Conservation (phyloP, 805 yeast species). For the Saccharomycopsis malanga region DNA sequence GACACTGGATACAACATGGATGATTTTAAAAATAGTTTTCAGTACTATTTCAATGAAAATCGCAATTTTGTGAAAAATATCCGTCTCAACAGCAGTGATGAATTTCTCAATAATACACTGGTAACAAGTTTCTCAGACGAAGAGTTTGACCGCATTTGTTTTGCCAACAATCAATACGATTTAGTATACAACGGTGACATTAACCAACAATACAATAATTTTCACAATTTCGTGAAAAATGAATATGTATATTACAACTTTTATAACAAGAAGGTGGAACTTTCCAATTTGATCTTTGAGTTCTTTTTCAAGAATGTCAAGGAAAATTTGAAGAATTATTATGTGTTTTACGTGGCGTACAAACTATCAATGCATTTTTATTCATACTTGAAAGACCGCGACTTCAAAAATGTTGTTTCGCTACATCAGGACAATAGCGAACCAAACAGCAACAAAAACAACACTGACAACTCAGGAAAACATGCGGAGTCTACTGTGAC, state of each 20-base stretch:
- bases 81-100: not conserved
- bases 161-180: constrained; percentile 12
- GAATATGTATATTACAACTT: constrained; percentile 19
- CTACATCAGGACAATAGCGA: too few species aligned
- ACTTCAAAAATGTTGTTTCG: constrained; percentile 19
- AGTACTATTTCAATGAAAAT: constrained; percentile 7
- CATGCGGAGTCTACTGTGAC: not conserved
- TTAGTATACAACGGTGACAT: not conserved
- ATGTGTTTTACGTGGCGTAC: constrained; percentile 20
- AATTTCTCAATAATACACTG: constrained; percentile 1
- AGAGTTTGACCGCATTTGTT: constrained; percentile 12
- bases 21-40: constrained; percentile 8
- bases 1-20: not conserved
- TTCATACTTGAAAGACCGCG: constrained; percentile 18
- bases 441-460: too few species aligned
- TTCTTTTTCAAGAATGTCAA: constrained; percentile 16
- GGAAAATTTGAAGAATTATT: constrained; percentile 11
- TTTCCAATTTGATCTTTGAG: constrained; percentile 18
- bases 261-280: constrained; percentile 15
- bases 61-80: constrained; percentile 6
- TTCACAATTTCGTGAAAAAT: constrained; percentile 8
- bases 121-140: constrained; percentile 5
- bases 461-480: not conserved
- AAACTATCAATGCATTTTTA: constrained; percentile 20
- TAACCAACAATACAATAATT: constrained; percentile 5